Evolutionary conservation across 208 protist species (phyloP).

Genomic region (Trypanosoma rangeli): DNA sequence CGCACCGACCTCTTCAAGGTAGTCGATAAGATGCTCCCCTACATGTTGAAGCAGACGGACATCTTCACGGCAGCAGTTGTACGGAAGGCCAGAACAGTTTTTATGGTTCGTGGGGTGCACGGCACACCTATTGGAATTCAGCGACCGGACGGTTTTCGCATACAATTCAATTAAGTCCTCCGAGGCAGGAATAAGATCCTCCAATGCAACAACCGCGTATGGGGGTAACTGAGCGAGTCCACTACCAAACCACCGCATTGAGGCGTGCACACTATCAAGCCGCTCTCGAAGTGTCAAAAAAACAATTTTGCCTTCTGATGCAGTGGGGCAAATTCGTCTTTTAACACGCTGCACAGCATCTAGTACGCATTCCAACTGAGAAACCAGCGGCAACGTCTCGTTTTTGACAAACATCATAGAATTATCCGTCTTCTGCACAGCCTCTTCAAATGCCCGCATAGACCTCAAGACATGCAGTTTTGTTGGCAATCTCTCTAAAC

Average conservation of each 20-base stretch:
- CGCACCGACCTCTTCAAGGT: neutral
- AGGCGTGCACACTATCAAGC: neutral
- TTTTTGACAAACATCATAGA: neutral
- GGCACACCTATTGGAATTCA: constrained; percentile 2
- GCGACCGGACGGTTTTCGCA: neutral
- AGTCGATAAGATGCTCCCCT: constrained; percentile 7
- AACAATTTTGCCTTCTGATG: neutral
- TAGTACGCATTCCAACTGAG: constrained; percentile 1
- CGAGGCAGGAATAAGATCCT: constrained; percentile 21
- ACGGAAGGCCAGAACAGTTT: constrained; percentile 5
- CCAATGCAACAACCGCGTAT: constrained; percentile 17
- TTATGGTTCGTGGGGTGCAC: constrained; percentile 5
- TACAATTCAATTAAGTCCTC: constrained; percentile 1
- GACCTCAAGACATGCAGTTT: neutral
- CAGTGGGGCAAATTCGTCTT: neutral
- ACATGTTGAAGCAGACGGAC: constrained; percentile 12
- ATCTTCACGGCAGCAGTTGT: constrained; percentile 22
- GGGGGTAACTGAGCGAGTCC: neutral
- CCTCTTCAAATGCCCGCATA: neutral
- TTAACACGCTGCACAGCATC: constrained; percentile 1
- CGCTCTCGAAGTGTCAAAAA: constrained; percentile 13
- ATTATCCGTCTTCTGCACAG: neutral
- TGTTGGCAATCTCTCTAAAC: neutral
- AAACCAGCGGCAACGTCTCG: neutral
- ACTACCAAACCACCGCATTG: constrained; percentile 12